phyloP scores from a whole-genome alignment of 768 basidiomycete genomes.

The Hysterangium stoloniferum region DNA sequence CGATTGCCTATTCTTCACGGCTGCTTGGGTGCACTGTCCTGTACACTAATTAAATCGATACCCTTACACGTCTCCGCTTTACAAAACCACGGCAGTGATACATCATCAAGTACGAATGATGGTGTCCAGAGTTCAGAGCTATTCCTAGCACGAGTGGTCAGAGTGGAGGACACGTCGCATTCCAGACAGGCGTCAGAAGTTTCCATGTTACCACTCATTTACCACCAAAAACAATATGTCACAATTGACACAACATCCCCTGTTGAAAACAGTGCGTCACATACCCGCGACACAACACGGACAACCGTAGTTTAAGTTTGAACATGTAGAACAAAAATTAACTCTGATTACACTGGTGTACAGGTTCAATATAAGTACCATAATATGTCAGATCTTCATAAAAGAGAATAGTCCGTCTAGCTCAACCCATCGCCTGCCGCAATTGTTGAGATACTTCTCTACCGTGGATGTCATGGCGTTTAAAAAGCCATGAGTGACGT shows the following conservation, averaged over 20 bases:
- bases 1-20: slow-evolving; percentile 54
- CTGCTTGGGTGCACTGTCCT: slow-evolving; percentile 64
- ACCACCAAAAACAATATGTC: slow-evolving; percentile 53
- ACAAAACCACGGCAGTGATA: slow-evolving; percentile 10
- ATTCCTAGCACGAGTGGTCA: slow-evolving; percentile 72
- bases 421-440: slow-evolving; percentile 86
- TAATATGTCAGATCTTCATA: slow-evolving; percentile 51
- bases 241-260: slow-evolving; percentile 30
- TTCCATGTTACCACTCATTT: slow-evolving; percentile 44
- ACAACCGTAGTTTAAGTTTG: too few species aligned
- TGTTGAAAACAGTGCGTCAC: background rate
- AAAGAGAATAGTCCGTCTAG: slow-evolving; percentile 73
- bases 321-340: too few species aligned
- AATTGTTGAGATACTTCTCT: slow-evolving; percentile 76
- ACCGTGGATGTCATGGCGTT: slow-evolving; percentile 47
- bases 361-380: too few species aligned
- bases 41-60: slow-evolving; percentile 57
- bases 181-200: slow-evolving; percentile 12
- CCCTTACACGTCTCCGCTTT: slow-evolving; percentile 44
- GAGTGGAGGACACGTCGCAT: slow-evolving; percentile 38
- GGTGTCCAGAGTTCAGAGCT: slow-evolving; percentile 46
- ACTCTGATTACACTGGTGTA: too few species aligned
- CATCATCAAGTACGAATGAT: background rate
- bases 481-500: slow-evolving; percentile 45
- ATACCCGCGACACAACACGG: background rate